Conservation (phyloP, 805 yeast species). For the Candida anglica region DNA sequence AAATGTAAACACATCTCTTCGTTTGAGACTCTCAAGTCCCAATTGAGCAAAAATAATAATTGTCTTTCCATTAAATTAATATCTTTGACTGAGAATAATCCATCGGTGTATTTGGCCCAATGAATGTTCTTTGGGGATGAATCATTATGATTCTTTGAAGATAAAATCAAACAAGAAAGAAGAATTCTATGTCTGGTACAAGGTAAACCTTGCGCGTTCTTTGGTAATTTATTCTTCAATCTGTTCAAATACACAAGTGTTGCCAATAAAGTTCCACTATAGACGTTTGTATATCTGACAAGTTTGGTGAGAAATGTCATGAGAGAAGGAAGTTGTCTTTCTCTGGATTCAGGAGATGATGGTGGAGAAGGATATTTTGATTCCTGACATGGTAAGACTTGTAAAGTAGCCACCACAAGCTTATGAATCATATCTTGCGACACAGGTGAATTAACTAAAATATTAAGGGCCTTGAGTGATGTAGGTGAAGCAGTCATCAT, state of each 20-base stretch:
- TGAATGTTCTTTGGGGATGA: constrained; percentile 73
- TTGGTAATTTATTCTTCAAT: constrained; percentile 58
- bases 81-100: constrained; percentile 62
- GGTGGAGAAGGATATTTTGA: constrained; percentile 28
- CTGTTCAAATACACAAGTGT: constrained; percentile 66
- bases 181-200: constrained; percentile 78
- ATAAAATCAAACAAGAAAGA: constrained; percentile 67
- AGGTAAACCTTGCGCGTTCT: constrained; percentile 71
- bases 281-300: constrained; percentile 74
- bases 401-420: constrained; percentile 61
- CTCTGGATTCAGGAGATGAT: constrained; percentile 19
- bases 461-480: constrained; percentile 50
- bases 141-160: constrained; percentile 75
- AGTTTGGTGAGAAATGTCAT: constrained; percentile 70
- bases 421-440: constrained; percentile 73
- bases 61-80: constrained; percentile 81
- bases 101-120: constrained; percentile 79
- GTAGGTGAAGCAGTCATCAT: constrained; percentile 15
- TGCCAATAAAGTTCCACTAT: constrained; percentile 73
- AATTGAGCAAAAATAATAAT: constrained; percentile 59
- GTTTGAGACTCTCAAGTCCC: constrained; percentile 56
- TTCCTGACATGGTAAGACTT: constrained; percentile 60
- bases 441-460: constrained; percentile 62
- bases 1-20: constrained; percentile 41
- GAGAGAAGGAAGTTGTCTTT: constrained; percentile 57